These are phyloP conservation scores for Trichosporon inkin DNA, from an alignment of 1,284 basidiomycete genomes.

Conservation along the genomic window DNA sequence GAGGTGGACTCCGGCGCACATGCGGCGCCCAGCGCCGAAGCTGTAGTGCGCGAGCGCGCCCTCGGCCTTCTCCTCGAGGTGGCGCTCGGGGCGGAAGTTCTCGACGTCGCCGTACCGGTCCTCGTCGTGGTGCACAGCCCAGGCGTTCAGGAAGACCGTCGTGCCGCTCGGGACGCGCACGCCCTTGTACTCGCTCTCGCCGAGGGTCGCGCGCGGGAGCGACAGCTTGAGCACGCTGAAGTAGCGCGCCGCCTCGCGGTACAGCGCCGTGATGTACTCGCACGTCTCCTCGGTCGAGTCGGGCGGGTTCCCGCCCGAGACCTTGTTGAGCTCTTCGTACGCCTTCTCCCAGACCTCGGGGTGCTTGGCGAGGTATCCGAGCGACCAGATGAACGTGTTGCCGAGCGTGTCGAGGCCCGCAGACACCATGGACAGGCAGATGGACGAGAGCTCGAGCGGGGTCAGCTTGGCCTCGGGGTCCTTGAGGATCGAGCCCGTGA, in stretches of 20 bases:
- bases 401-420: slow-evolving; percentile 26
- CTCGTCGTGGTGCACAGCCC: slow-evolving; percentile 35
- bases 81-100: slow-evolving; percentile 25
- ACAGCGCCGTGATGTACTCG: slow-evolving; percentile 21
- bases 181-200: slow-evolving; percentile 29
- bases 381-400: slow-evolving; percentile 25
- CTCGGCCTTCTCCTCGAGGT: slow-evolving; percentile 16
- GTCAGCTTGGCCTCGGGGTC: slow-evolving; percentile 25
- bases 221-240: slow-evolving; percentile 25
- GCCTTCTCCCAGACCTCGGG: slow-evolving; percentile 22
- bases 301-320: slow-evolving; percentile 18
- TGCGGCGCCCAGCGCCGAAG: slow-evolving; percentile 26
- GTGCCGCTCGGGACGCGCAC: slow-evolving; percentile 35
- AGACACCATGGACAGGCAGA: slow-evolving; percentile 26
- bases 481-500: slow-evolving; percentile 23
- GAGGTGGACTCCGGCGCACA: slow-evolving; percentile 25
- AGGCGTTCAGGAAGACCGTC: slow-evolving; percentile 42
- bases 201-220: slow-evolving; percentile 22
- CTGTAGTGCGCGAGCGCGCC: slow-evolving; percentile 20
- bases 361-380: slow-evolving; percentile 25
- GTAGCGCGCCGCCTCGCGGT: slow-evolving; percentile 23
- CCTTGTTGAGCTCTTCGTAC: slow-evolving; percentile 16
- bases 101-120: slow-evolving; percentile 21
- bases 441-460: slow-evolving; percentile 21
- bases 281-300: slow-evolving; percentile 18